Evolutionary conservation across 2,329 filamentous ascomycete genomes (phyloP).

Genomic region (Falciphora oryzae): DNA sequence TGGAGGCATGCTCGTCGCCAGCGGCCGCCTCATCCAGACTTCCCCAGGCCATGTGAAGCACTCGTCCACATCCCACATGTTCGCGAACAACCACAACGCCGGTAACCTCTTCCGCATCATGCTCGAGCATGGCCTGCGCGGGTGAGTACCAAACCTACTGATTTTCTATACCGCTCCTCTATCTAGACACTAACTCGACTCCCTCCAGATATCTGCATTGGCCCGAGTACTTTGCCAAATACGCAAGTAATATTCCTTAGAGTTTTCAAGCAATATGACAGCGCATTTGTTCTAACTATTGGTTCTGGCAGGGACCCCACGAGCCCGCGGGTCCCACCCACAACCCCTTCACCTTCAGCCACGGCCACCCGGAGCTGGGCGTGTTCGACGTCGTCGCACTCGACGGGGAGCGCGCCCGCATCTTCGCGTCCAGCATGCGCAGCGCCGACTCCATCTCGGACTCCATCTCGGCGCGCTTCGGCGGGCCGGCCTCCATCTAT

Average conservation of each 20-base stretch:
- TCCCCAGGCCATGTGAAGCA: slow-evolving; percentile 14
- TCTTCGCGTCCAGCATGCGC: slow-evolving; percentile 18
- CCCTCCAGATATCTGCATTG: slow-evolving; percentile 16
- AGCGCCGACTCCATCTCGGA: slow-evolving; percentile 9
- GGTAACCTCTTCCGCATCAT: slow-evolving; percentile 17
- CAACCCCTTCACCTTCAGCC: slow-evolving; percentile 20
- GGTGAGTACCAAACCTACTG: background rate
- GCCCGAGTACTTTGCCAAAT: slow-evolving; percentile 19
- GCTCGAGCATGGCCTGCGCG: slow-evolving; percentile 22
- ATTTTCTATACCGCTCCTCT: background rate
- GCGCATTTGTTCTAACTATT: too few relatives aligned
- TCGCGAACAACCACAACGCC: slow-evolving; percentile 13
- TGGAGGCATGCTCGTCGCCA: slow-evolving; percentile 16
- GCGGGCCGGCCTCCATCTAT: slow-evolving; percentile 18
- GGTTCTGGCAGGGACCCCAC: slow-evolving; percentile 12
- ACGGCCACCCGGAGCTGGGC: slow-evolving; percentile 18
- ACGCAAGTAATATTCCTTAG: slow-evolving; percentile 4
- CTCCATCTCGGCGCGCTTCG: slow-evolving; percentile 15
- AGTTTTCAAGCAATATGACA: too few relatives aligned
- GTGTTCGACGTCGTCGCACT: slow-evolving; percentile 23
- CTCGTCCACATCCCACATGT: slow-evolving; percentile 19
- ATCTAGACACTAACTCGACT: background rate
- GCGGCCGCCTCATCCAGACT: slow-evolving; percentile 15
- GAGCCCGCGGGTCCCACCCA: slow-evolving; percentile 16
- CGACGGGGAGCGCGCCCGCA: slow-evolving; percentile 17